Evolutionary conservation across 768 basidiomycete genomes (phyloP), one percentile per base, ranked within the genome.

Genomic region (Cubamyces lactineus): DNA sequence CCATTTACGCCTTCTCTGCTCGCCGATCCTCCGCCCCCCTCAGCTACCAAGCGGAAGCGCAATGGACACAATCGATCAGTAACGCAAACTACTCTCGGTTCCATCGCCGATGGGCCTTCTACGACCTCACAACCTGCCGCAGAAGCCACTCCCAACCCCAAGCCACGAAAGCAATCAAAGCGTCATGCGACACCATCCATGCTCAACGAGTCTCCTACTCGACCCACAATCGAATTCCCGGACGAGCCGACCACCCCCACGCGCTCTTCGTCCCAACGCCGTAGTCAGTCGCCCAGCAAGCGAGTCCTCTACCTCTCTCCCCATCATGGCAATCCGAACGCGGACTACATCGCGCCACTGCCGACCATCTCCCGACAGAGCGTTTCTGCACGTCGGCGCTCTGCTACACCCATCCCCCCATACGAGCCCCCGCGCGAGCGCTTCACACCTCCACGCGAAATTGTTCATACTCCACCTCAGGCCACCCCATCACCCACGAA

Each of bases 361-460:
- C 69, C 72, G 8, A 62, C 69, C 16, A 61, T 64, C 15, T 63
- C 67, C n/a, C 71, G 70, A 45, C 64, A 70, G 45, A 60, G 63
- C 62, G 11, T 61, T 45, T 43, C 70, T 61, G 67, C 50, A 56
- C 67, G 72, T 58, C 63, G 81, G 17, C 76, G 82, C 19, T 84
- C 81, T 52, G 75, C 76, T 0, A 87, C 86, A 2, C 87, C 87
- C 0, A 53, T 74, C 0, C 83, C 84, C 0, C 77, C 78, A 0
- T 90, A 90, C 68, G 86, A 88, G 64, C 87, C 87, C 0, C 88
- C 88, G 0, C 59, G 69, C 0, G 88, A 87, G 58, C 80, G 84
- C n/a, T 89, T 89, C 67, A 88, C 87, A 0, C 88, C 90, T 1
- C 90, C 89, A 0, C 80, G 84, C 50, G 83, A 87, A 65, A 80